Evolutionary conservation across 306 rosid species (phyloP), one percentile per base, ranked within the genome.

Genomic region (Dryas octopetala): DNA sequence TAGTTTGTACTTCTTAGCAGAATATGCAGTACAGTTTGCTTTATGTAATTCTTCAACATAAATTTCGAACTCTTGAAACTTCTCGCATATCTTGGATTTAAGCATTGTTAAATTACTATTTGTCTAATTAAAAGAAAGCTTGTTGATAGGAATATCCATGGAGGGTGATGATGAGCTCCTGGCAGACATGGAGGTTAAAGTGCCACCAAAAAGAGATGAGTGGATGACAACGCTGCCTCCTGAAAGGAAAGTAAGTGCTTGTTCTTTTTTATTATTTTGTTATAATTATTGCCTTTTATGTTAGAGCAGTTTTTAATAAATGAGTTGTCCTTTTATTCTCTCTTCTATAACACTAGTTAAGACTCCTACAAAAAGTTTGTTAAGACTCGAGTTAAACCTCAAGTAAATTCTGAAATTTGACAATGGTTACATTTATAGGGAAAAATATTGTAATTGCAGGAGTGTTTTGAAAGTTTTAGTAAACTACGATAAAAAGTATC

Each of bases 221-320:
- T 94, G 97, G 98, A 94, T 94, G 98, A 94, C 98, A 77, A 84
- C 89, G 53, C 73, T 91, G 50, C 98, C 98, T 50, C 98, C 98
- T 0, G 97, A 94, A 84, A 83, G 88, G 79, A 89, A 81, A 83
- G 98, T 91, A 84, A 84, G 88, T 76, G 16, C 28, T 76, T 46
- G 4, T 59, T 51, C 50, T 13, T n/a, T 51, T 16, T 10, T 55
- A 16, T 69, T 74, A 14, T 75, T 59, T 52, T 78, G 32, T 68
- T 79, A 12, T 32, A 32, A 32, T 32, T 32, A 32, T 12, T 23
- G 38, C 38, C 38, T 28, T 28, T 28, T 28, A 1, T 28, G 38
- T 28, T 28, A 28, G 38, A 28, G 38, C 38, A 28, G 1, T 28
- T 28, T 28, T 1, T 28, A 28, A 28, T 28, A 28, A 28, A 28